Evolutionary conservation across 176 grass and related monocot species (phyloP).

Genomic region (Juncus inflexus): DNA sequence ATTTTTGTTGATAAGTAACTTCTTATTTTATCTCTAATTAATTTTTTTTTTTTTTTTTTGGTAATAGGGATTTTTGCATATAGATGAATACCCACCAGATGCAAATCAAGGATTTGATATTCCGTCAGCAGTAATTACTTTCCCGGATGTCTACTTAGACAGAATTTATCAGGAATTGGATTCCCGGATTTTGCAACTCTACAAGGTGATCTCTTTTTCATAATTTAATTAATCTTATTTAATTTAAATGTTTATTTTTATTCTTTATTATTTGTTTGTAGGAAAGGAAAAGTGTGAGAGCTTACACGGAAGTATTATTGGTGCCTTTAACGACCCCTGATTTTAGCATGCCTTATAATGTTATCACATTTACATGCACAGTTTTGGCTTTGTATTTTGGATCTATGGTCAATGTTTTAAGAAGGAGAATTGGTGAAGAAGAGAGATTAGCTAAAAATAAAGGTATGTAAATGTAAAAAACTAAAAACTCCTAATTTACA

Average conservation of each 20-base stretch:
- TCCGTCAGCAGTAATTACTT: conserved; percentile 90
- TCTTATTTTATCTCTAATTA: conserved; percentile 21
- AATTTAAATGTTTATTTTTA: not conserved
- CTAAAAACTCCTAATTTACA: not conserved
- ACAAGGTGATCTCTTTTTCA: conserved; percentile 46
- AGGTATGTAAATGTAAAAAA: conserved; percentile 33
- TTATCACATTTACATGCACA: conserved; percentile 97
- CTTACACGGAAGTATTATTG: conserved; percentile 92
- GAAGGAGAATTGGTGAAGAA: conserved; percentile 77
- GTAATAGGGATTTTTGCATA: conserved; percentile 92
- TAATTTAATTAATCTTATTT: conserved; percentile 8
- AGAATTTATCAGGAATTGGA: conserved; percentile 52
- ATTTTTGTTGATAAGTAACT: not conserved
- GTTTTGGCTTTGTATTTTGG: conserved; percentile 93
- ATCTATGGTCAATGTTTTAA: conserved; percentile 81
- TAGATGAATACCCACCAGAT: conserved; percentile 99
- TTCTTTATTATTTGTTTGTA: conserved; percentile 16
- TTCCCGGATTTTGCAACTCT: conserved; percentile 41
- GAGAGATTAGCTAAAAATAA: conserved; percentile 61
- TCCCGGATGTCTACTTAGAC: conserved; percentile 78
- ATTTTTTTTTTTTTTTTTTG: conserved; percentile 4
- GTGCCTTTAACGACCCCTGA: conserved; percentile 98
- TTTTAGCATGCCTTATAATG: conserved; percentile 99
- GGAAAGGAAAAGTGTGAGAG: conserved; percentile 69
- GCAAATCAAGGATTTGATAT: conserved; percentile 99